Evolutionary conservation across 2,329 filamentous ascomycete species (phyloP).

Genomic region (Penicillium sp.): DNA sequence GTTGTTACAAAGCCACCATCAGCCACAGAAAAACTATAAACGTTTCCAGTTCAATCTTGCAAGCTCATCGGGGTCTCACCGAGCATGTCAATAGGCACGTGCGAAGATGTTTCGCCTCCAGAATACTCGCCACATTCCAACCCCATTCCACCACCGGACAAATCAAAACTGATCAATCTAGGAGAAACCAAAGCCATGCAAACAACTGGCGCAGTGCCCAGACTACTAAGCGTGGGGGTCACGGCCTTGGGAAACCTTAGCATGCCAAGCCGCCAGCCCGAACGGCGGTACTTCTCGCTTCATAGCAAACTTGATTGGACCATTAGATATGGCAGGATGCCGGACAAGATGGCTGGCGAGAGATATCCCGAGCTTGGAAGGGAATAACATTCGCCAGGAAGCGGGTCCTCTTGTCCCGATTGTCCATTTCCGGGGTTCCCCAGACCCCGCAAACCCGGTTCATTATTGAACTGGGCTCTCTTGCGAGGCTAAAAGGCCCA

Average conservation of each 20-base stretch:
- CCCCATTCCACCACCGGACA: background rate
- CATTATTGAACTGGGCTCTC: background rate
- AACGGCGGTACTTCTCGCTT: background rate
- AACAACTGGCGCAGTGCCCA: background rate
- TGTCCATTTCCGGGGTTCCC: background rate
- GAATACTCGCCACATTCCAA: background rate
- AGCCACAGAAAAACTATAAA: background rate
- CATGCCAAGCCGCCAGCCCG: background rate
- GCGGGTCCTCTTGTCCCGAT: background rate
- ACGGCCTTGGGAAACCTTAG: background rate
- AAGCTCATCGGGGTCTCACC: background rate
- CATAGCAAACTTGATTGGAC: background rate
- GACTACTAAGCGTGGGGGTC: constrained; percentile 1
- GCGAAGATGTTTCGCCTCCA: background rate
- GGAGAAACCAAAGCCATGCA: background rate
- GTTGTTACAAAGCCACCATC: background rate
- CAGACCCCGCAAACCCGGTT: background rate
- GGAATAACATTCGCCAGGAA: background rate
- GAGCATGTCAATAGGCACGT: background rate
- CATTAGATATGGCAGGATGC: background rate
- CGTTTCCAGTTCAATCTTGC: background rate
- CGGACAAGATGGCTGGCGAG: too few relatives aligned
- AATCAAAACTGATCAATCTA: background rate
- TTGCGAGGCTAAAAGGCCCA: background rate
- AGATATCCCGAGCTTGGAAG: background rate